Conservation (phyloP, 257 asterid species). For the Solanum bulbocastanum region DNA sequence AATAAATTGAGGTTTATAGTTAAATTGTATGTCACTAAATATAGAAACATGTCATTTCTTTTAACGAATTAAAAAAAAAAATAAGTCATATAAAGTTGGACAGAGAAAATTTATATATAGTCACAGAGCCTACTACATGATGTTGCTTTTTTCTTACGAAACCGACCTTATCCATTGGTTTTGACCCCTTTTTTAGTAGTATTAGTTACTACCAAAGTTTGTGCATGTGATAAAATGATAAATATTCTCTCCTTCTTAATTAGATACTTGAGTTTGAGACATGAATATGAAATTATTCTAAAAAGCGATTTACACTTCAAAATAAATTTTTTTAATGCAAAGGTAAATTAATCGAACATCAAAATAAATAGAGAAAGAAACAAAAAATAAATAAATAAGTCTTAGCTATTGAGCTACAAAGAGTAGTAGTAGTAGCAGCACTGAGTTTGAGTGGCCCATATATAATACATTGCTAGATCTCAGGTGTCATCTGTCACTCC, state of each 20-base stretch:
- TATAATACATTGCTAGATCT: background rate
- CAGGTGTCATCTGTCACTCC: background rate
- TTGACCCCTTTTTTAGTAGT: background rate
- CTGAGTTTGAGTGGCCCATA: background rate
- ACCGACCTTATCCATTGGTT: too few relatives aligned
- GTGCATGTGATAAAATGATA: background rate
- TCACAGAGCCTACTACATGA: background rate
- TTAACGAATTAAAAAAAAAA: too few relatives aligned
- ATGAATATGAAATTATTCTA: background rate
- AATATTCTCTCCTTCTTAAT: background rate
- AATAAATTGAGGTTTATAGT: background rate
- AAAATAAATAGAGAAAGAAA: background rate
- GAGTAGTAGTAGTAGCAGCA: background rate
- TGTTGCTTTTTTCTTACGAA: background rate
- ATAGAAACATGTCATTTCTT: too few relatives aligned
- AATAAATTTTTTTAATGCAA: fast-evolving
- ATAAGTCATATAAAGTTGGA: too few relatives aligned
- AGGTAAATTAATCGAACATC: background rate
- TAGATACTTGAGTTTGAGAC: too few relatives aligned
- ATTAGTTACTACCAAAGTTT: background rate
- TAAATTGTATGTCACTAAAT: background rate
- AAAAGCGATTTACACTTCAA: fast-evolving
- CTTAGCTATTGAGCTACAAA: background rate
- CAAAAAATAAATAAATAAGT: background rate
- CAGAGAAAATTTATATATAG: too few relatives aligned